These are phyloP conservation scores for Acacia confusa DNA, from an alignment of 306 rosid genomes.

Conservation along the genomic window DNA sequence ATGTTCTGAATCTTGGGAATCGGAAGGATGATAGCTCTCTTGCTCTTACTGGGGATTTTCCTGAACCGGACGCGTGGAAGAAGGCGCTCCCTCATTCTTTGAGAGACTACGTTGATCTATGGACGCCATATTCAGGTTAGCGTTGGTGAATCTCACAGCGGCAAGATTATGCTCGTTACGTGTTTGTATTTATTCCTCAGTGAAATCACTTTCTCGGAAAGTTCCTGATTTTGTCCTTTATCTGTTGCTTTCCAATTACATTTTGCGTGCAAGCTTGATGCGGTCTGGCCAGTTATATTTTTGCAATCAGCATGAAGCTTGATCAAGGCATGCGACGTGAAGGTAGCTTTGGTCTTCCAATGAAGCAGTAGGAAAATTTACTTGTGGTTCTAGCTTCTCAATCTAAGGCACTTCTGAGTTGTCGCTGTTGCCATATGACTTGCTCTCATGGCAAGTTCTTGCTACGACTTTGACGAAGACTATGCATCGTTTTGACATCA, in stretches of 20 bases:
- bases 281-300: neutral
- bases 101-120: constrained; percentile 47
- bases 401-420: neutral
- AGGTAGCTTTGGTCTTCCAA: neutral
- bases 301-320: neutral
- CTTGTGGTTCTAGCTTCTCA: neutral
- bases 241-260: neutral
- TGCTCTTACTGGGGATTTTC: constrained; percentile 80
- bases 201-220: neutral
- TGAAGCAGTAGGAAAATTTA: neutral
- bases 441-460: neutral
- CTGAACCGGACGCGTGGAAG: constrained; percentile 59
- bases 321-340: neutral
- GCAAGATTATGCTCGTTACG: neutral
- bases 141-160: neutral
- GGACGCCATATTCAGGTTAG: constrained; percentile 47
- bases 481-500: too few relatives aligned
- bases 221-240: neutral
- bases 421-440: neutral
- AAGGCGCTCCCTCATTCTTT: constrained; percentile 48
- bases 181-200: constrained; percentile 25
- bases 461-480: too few relatives aligned
- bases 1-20: constrained; percentile 64
- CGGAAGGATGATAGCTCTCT: constrained; percentile 75
- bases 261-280: too few relatives aligned